phyloP scores from a whole-genome alignment of 129 eudicot species.

The Deinandra increscens region DNA sequence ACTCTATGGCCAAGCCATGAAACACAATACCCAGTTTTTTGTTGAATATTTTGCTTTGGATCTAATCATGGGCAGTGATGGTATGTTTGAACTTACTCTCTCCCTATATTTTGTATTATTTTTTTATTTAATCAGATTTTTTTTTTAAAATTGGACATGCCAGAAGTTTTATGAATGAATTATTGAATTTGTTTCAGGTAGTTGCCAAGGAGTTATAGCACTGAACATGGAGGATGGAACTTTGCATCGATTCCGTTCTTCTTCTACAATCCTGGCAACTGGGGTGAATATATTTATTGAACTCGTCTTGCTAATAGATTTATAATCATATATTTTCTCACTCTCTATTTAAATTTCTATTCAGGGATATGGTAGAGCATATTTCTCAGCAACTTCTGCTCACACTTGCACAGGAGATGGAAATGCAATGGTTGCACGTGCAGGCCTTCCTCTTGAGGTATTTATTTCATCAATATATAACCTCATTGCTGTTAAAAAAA shows the following conservation, averaged over 20 bases:
- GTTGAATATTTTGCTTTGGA: constrained; percentile 94
- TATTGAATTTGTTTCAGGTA: constrained; percentile 40
- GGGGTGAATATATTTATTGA: constrained; percentile 52
- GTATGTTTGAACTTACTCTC: constrained; percentile 35
- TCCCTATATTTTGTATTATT: neutral
- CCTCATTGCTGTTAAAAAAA: neutral
- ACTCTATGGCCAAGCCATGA: constrained; percentile 94
- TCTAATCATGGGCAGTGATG: constrained; percentile 85
- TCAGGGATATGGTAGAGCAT: constrained; percentile 92
- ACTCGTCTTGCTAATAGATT: neutral
- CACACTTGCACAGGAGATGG: constrained; percentile 99
- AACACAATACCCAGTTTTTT: constrained; percentile 87
- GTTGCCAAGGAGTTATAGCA: constrained; percentile 95
- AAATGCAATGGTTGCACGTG: constrained; percentile 98
- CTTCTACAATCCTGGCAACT: constrained; percentile 80
- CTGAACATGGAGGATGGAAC: constrained; percentile 95
- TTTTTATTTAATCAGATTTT: neutral
- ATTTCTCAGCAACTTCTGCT: constrained; percentile 92
- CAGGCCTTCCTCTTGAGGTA: constrained; percentile 89
- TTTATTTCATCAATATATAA: neutral
- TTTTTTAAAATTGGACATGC: neutral
- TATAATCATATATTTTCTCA: constrained; percentile 5
- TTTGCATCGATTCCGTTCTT: constrained; percentile 78
- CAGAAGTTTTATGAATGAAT: neutral
- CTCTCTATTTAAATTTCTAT: constrained; percentile 3